These are phyloP conservation scores for Cicer arietinum DNA, from an alignment of 306 rosid genomes.

Conservation along the genomic window DNA sequence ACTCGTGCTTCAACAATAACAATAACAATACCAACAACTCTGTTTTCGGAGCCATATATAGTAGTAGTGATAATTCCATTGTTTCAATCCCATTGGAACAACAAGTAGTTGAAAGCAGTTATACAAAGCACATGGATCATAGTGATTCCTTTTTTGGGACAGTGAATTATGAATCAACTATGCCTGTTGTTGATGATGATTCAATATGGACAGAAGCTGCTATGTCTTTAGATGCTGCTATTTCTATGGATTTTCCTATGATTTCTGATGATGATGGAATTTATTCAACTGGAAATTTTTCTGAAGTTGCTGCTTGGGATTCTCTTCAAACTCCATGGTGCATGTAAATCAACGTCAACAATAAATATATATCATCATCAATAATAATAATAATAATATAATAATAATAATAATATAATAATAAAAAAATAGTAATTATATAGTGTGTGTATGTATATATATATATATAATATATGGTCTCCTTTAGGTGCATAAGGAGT, in stretches of 20 bases:
- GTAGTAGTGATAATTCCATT: background rate
- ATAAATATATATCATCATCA: too few species aligned
- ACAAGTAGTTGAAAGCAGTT: background rate
- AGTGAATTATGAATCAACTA: conserved; percentile 31
- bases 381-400: too few species aligned
- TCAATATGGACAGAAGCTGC: conserved; percentile 83
- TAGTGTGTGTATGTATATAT: too few species aligned
- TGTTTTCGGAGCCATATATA: conserved; percentile 29
- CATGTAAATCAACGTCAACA: conserved; percentile 43
- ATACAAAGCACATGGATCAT: background rate
- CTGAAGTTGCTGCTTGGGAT: conserved; percentile 58
- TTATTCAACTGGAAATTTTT: conserved; percentile 35
- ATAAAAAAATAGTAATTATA: too few species aligned
- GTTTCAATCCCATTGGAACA: conserved; percentile 28
- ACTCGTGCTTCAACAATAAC: background rate
- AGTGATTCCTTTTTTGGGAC: conserved; percentile 52
- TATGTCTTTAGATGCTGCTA: conserved; percentile 68
- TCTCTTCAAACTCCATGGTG: conserved; percentile 64
- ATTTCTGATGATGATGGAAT: conserved; percentile 39
- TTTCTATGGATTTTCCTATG: conserved; percentile 68
- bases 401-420: too few species aligned
- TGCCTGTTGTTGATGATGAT: conserved; percentile 69
- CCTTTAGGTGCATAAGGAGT: too few species aligned
- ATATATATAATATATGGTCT: too few species aligned
- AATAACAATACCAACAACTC: background rate